Conservation (phyloP, 2,329 filamentous ascomycete species). For the Colletotrichum sidae region DNA sequence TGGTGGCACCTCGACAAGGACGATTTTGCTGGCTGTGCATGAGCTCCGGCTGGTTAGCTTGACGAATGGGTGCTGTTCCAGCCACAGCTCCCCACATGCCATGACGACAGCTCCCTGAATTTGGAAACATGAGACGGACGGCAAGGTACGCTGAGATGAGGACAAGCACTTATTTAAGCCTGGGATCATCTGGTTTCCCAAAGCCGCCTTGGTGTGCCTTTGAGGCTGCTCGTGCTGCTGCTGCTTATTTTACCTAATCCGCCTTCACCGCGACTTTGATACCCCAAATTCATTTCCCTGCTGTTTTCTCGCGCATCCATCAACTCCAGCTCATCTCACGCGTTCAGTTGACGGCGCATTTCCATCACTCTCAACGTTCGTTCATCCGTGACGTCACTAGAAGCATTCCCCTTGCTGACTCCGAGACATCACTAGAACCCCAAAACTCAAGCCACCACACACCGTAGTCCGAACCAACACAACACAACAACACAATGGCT, state of each 20-base stretch:
- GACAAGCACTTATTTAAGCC: conserved; percentile 28
- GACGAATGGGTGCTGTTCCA: too few relatives aligned
- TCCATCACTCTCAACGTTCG: too few relatives aligned
- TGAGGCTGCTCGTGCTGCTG: too few relatives aligned
- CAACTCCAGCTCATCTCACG: too few relatives aligned
- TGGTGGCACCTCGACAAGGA: too few relatives aligned
- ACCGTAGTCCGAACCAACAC: background rate
- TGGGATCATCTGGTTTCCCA: conserved; percentile 7
- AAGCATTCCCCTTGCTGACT: background rate
- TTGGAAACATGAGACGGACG: conserved; percentile 30
- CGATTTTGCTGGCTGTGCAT: too few relatives aligned
- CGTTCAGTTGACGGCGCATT: background rate
- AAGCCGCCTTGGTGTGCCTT: too few relatives aligned
- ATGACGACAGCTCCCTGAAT: conserved; percentile 34
- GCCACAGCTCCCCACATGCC: conserved; percentile 13
- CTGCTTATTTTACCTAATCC: too few relatives aligned
- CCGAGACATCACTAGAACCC: background rate
- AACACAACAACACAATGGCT: conserved; percentile 41
- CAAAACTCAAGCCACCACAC: background rate
- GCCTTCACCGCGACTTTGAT: too few relatives aligned
- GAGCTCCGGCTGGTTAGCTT: too few relatives aligned
- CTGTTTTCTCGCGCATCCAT: too few relatives aligned
- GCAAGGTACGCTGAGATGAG: conserved; percentile 12
- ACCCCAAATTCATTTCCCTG: too few relatives aligned
- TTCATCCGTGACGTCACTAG: conserved; percentile 22